These are phyloP conservation scores for Teratosphaeria nubilosa DNA, from an alignment of 2,329 filamentous ascomycete species.

Conservation along the genomic window DNA sequence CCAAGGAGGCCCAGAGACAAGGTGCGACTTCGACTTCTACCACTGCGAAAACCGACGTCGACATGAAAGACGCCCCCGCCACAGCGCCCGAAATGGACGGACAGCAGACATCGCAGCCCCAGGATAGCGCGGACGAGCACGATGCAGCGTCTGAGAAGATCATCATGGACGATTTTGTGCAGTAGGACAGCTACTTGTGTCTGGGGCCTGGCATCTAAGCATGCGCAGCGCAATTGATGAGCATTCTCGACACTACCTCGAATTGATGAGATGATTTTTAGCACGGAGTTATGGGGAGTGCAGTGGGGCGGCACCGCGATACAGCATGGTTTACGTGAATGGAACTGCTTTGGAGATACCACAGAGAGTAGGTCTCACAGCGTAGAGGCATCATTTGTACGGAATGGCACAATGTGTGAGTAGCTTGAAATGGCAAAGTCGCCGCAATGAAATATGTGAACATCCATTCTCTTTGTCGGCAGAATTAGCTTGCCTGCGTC, in stretches of 20 bases:
- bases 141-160: neutral
- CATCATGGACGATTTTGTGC: slow-evolving; percentile 1
- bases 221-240: neutral
- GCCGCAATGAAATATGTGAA: neutral
- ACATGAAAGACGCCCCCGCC: neutral
- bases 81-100: neutral
- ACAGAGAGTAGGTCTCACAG: neutral
- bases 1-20: slow-evolving; percentile 2
- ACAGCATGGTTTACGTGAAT: neutral
- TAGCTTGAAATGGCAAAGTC: neutral
- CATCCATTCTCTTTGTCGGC: neutral
- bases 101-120: neutral
- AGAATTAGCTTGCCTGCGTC: neutral
- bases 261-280: neutral
- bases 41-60: neutral
- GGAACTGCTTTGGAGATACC: neutral
- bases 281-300: neutral
- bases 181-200: neutral
- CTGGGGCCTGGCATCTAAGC: neutral
- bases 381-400: neutral
- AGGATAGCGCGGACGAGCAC: neutral
- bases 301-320: neutral
- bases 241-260: neutral
- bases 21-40: neutral
- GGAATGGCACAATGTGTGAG: neutral